These are phyloP conservation scores for Calocybe gangraenosa DNA, from an alignment of 768 basidiomycete species.

Conservation along the genomic window DNA sequence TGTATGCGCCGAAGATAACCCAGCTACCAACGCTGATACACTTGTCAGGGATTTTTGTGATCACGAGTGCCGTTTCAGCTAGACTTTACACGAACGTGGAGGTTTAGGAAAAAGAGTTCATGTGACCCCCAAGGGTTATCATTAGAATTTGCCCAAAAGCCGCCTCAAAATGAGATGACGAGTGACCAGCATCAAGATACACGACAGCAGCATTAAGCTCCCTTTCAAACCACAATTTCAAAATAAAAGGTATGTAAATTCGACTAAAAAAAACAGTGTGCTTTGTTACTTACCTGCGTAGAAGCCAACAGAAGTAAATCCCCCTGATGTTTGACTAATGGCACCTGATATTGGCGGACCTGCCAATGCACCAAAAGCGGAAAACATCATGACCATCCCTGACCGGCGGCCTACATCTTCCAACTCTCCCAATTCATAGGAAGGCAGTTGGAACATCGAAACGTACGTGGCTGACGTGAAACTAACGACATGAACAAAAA, in stretches of 20 bases:
- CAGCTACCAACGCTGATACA: too few species aligned
- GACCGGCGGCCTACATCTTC: slow-evolving; percentile 53
- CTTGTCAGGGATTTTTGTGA: too few species aligned
- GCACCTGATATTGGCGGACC: slow-evolving; percentile 66
- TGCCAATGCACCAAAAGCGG: slow-evolving; percentile 49
- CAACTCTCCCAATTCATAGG: slow-evolving; percentile 45
- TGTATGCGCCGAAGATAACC: too few species aligned
- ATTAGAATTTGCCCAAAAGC: slow-evolving; percentile 37
- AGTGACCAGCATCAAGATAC: slow-evolving; percentile 34
- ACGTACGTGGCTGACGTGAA: slow-evolving; percentile 48
- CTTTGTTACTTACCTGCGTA: slow-evolving; percentile 47
- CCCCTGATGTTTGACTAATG: slow-evolving; percentile 41
- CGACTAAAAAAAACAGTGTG: too few species aligned
- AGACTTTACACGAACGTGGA: too few species aligned
- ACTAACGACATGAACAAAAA: slow-evolving; percentile 20
- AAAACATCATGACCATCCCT: slow-evolving; percentile 50
- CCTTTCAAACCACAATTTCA: background rate
- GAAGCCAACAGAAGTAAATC: slow-evolving; percentile 41
- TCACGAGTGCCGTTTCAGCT: too few species aligned
- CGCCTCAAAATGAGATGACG: slow-evolving; percentile 35
- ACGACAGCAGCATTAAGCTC: slow-evolving; percentile 35
- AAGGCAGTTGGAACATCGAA: slow-evolving; percentile 40
- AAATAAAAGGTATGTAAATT: background rate
- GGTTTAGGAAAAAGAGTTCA: too few species aligned
- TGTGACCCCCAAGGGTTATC: background rate